phyloP scores from a whole-genome alignment of 306 rosid species.

The Begonia peltatifolia region DNA sequence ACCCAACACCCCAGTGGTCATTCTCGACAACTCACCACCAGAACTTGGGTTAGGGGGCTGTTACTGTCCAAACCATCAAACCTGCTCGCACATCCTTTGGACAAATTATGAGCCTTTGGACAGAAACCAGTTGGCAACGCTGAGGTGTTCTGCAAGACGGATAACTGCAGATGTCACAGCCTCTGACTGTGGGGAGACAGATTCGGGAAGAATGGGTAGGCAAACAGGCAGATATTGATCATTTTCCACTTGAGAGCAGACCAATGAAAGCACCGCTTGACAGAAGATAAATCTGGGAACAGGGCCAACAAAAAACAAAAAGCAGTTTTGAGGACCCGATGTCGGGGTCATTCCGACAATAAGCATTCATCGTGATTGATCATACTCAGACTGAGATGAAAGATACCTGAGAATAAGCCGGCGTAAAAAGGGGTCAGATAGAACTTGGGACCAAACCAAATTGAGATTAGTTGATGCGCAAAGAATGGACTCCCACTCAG shows the following conservation, averaged over 20 bases:
- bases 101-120: slow-evolving; percentile 14
- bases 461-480: slow-evolving; percentile 62
- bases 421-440: slow-evolving; percentile 72
- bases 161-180: slow-evolving; percentile 46
- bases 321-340: not conserved
- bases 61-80: too few species aligned
- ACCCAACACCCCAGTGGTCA: not conserved
- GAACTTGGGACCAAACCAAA: slow-evolving; percentile 90
- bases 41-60: not conserved
- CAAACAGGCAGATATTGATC: slow-evolving; percentile 60
- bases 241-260: slow-evolving; percentile 42
- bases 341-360: not conserved
- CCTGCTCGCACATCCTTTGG: too few species aligned
- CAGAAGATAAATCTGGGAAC: slow-evolving; percentile 80
- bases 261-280: slow-evolving; percentile 53
- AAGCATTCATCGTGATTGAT: not conserved
- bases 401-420: slow-evolving; percentile 79
- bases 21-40: not conserved
- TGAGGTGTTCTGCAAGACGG: slow-evolving; percentile 72
- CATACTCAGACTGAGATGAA: not conserved
- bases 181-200: slow-evolving; percentile 51
- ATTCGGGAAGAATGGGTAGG: slow-evolving; percentile 59
- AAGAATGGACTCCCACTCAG: slow-evolving; percentile 83
- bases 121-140: slow-evolving; percentile 46
- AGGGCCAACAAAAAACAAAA: not conserved